Conservation (phyloP, 805 yeast genomes). For the Sugiyamaella lignohabitans region DNA sequence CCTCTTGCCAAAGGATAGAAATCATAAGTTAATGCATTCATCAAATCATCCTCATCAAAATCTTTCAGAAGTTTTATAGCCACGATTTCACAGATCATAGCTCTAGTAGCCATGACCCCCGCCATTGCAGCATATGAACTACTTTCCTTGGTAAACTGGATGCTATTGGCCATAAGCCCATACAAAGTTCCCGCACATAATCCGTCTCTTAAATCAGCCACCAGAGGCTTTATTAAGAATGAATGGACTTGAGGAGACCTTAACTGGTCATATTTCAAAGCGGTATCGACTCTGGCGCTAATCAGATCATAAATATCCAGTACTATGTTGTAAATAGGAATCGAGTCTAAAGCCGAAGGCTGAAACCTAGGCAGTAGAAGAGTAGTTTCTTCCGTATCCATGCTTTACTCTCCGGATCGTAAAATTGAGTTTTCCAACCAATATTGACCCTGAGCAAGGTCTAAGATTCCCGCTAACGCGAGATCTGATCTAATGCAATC, state of each 20-base stretch:
- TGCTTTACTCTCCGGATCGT: too few species aligned
- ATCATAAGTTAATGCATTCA: conserved; percentile 40
- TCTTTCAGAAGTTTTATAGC: conserved; percentile 46
- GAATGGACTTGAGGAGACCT: conserved; percentile 46
- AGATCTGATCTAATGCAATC: too few species aligned
- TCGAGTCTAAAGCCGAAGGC: conserved; percentile 28
- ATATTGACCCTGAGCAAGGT: too few species aligned
- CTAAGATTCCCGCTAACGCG: too few species aligned
- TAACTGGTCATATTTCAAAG: conserved; percentile 46
- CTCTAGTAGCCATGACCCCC: conserved; percentile 38
- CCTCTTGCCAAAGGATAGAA: conserved; percentile 42
- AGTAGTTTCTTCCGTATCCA: conserved; percentile 8
- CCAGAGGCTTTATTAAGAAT: conserved; percentile 43
- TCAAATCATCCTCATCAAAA: conserved; percentile 37
- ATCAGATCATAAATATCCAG: conserved; percentile 39
- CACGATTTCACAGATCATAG: conserved; percentile 47
- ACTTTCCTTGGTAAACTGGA: conserved; percentile 34
- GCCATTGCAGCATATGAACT: conserved; percentile 28
- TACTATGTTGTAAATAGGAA: conserved; percentile 32
- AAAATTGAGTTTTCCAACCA: too few species aligned
- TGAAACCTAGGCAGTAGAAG: conserved; percentile 18
- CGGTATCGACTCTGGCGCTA: conserved; percentile 37
- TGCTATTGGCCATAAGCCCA: conserved; percentile 35
- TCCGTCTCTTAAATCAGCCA: conserved; percentile 30
- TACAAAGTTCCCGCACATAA: conserved; percentile 33